Evolutionary conservation across 306 rosid species (phyloP).

Genomic region (Albizia julibrissin): DNA sequence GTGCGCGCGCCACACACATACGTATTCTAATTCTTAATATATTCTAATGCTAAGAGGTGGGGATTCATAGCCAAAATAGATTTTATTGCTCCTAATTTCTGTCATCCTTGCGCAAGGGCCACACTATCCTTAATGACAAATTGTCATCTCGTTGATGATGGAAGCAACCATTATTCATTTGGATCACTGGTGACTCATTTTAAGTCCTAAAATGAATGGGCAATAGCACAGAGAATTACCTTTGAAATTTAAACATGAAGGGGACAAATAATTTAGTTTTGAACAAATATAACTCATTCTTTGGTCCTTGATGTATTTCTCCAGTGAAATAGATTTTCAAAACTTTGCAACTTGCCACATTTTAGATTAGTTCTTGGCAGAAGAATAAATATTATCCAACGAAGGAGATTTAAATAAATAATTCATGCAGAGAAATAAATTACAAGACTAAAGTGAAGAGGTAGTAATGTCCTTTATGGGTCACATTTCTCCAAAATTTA

Average conservation of each 20-base stretch:
- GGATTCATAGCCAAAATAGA: too few relatives aligned
- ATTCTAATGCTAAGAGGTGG: too few relatives aligned
- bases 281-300: not conserved
- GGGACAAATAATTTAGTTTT: not conserved
- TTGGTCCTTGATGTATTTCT: not conserved
- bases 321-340: not conserved
- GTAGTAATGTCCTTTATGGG: not conserved
- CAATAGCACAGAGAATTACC: not conserved
- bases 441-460: not conserved
- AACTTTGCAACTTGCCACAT: not conserved
- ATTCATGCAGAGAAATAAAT: not conserved
- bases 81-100: too few relatives aligned
- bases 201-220: not conserved
- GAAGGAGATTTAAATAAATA: not conserved
- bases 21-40: too few relatives aligned
- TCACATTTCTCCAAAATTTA: not conserved
- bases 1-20: too few relatives aligned
- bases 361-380: not conserved
- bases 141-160: not conserved
- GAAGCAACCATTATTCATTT: not conserved
- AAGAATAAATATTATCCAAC: not conserved
- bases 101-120: not conserved
- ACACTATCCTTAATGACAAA: not conserved
- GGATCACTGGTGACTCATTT: not conserved
- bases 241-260: not conserved